These are phyloP conservation scores for Phytophthora niederhauseri DNA, from an alignment of 352 stramenopile genomes.

Conservation along the genomic window DNA sequence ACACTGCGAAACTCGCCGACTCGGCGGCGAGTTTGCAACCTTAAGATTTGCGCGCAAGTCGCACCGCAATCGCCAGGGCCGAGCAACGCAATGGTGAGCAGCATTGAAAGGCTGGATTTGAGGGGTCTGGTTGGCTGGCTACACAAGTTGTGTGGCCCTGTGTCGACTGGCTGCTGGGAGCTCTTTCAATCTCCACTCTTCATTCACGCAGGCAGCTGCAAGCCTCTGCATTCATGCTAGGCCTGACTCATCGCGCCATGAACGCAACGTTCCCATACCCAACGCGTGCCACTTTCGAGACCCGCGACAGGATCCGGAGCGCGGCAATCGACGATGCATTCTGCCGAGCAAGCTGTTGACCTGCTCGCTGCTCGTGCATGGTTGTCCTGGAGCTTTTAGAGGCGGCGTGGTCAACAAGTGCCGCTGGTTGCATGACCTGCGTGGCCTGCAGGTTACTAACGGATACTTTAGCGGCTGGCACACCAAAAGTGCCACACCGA, in stretches of 20 bases:
- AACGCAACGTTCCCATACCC: not conserved
- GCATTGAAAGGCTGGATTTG: not conserved
- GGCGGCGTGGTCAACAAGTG: not conserved
- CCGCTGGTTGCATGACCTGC: not conserved
- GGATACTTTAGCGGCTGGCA: conserved; percentile 35
- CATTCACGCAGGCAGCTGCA: not conserved
- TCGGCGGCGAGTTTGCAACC: not conserved
- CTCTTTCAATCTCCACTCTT: not conserved
- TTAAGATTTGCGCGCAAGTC: not conserved
- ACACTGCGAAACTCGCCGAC: not conserved
- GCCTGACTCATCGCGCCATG: conserved; percentile 10
- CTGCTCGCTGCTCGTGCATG: conserved; percentile 8
- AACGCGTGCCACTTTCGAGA: conserved; percentile 26
- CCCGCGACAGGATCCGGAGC: conserved; percentile 12
- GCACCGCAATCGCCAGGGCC: not conserved
- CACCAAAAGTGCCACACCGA: conserved; percentile 17
- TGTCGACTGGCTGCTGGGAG: not conserved
- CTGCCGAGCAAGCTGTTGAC: conserved; percentile 25
- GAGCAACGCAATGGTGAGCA: not conserved
- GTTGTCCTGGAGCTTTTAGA: conserved; percentile 10
- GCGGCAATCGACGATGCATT: conserved; percentile 26
- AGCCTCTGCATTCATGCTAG: conserved; percentile 16
- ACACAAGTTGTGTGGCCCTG: not conserved
- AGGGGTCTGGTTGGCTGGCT: not conserved
- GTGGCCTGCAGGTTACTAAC: conserved; percentile 23